Conservation (phyloP, 108 stramenopile genomes). For the Fistulifera pelliculosa region DNA sequence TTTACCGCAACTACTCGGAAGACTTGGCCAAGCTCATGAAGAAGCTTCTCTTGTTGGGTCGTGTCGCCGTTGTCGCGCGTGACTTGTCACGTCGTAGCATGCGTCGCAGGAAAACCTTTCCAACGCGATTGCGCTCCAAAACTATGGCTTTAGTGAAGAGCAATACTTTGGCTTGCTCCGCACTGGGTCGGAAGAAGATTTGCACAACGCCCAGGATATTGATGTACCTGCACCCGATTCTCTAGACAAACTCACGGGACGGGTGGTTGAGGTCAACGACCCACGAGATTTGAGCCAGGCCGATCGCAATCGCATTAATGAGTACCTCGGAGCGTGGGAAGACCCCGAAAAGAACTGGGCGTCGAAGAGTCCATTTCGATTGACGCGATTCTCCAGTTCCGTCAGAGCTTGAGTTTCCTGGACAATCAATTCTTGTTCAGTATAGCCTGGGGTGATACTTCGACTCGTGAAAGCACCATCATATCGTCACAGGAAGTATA, state of each 20-base stretch:
- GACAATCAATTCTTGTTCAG: not conserved
- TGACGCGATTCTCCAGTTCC: not conserved
- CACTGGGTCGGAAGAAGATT: not conserved
- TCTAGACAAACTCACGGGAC: not conserved
- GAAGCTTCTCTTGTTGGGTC: conserved; percentile 8
- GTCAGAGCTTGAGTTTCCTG: not conserved
- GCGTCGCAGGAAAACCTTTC: not conserved
- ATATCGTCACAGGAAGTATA: not conserved
- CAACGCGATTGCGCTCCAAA: not conserved
- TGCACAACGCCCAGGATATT: not conserved
- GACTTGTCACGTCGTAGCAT: not conserved
- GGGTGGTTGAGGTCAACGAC: not conserved
- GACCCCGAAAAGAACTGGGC: conserved; percentile 1
- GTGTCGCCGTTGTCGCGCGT: not conserved
- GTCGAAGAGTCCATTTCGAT: not conserved
- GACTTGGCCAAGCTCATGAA: conserved; percentile 36
- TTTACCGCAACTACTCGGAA: conserved; percentile 34
- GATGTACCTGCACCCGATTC: not conserved
- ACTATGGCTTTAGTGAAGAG: conserved; percentile 1
- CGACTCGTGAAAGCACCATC: not conserved
- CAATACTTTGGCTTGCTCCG: too few relatives aligned
- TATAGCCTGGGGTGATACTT: not conserved
- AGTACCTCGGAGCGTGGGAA: conserved; percentile 8
- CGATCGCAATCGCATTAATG: not conserved
- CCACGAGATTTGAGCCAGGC: not conserved